phyloP scores from a whole-genome alignment of 805 yeast genomes.

The Starmerella khaoyaiensis region DNA sequence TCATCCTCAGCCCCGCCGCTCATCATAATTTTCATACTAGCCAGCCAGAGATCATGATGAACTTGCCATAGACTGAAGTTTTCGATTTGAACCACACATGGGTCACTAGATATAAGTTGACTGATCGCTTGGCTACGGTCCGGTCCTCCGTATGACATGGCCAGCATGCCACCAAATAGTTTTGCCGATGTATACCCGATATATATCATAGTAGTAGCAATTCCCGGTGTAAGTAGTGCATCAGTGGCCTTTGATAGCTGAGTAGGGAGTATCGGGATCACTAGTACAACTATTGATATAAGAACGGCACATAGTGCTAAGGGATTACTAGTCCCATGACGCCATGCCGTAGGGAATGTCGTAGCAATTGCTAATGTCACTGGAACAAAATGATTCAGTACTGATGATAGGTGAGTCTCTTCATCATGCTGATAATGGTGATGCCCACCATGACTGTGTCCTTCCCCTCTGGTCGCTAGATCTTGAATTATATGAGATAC shows the following conservation, averaged over 20 bases:
- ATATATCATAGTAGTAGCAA: slow-evolving; percentile 32
- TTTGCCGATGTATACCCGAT: slow-evolving; percentile 32
- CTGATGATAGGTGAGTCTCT: too few species aligned
- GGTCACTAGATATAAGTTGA: slow-evolving; percentile 20
- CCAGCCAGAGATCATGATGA: slow-evolving; percentile 33
- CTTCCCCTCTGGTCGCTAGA: slow-evolving; percentile 29
- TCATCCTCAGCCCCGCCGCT: slow-evolving; percentile 27
- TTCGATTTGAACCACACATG: slow-evolving; percentile 24
- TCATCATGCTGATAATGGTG: neutral
- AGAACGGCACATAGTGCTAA: slow-evolving; percentile 22
- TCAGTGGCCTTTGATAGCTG: slow-evolving; percentile 25
- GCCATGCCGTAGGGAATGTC: slow-evolving; percentile 7
- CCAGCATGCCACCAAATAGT: slow-evolving; percentile 33
- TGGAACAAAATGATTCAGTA: slow-evolving; percentile 1
- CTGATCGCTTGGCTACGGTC: slow-evolving; percentile 26
- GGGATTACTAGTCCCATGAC: slow-evolving; percentile 10
- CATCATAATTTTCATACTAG: slow-evolving; percentile 28
- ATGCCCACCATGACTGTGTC: slow-evolving; percentile 8
- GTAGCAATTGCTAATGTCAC: slow-evolving; percentile 5
- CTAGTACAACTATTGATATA: slow-evolving; percentile 25
- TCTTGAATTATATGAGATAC: slow-evolving; percentile 81
- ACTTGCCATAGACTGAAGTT: slow-evolving; percentile 33
- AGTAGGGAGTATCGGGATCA: slow-evolving; percentile 25
- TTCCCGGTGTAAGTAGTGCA: slow-evolving; percentile 28
- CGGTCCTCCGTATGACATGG: slow-evolving; percentile 32